Percentiles rank a stretch among this genome's conserved stretches.
These are phyloP conservation scores for Acanthamoeba lenticulata DNA, from an alignment of 208 protist species.

Conservation along the genomic window DNA sequence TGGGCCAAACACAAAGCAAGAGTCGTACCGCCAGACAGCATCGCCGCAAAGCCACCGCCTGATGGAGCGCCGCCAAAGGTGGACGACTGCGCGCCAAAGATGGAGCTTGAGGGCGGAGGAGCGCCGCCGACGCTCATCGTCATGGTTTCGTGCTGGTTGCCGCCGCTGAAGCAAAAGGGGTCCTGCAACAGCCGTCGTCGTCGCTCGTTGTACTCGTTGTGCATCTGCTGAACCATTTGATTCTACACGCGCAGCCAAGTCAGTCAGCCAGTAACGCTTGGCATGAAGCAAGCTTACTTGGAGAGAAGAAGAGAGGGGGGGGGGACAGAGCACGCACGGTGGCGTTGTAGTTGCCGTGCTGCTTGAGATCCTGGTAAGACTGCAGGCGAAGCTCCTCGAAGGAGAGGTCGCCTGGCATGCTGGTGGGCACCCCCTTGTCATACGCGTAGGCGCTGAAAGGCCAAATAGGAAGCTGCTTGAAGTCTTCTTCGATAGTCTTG, in stretches of 20 bases:
- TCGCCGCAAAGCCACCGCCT: background rate
- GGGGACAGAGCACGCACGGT: background rate
- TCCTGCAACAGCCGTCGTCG: background rate
- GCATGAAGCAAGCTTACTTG: background rate
- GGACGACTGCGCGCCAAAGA: background rate
- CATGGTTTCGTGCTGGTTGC: background rate
- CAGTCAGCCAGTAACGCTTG: background rate
- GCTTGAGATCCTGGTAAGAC: background rate
- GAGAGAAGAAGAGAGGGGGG: background rate
- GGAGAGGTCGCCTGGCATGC: background rate
- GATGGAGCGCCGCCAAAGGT: background rate
- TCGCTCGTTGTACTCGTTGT: background rate
- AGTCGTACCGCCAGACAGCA: background rate
- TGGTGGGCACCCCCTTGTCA: constrained; percentile 7
- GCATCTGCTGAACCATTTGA: background rate
- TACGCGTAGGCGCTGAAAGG: background rate
- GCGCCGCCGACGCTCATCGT: background rate
- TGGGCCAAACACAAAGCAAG: background rate
- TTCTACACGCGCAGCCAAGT: background rate
- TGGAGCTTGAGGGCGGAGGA: background rate
- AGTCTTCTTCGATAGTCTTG: background rate
- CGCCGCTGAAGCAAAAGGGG: background rate
- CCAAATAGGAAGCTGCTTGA: background rate
- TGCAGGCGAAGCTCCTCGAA: constrained; percentile 1
- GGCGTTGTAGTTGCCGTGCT: background rate